Evolutionary conservation across 2,329 filamentous ascomycete species (phyloP), one percentile per base, ranked within the genome.

Genomic region (Colletotrichum ledebouriae): DNA sequence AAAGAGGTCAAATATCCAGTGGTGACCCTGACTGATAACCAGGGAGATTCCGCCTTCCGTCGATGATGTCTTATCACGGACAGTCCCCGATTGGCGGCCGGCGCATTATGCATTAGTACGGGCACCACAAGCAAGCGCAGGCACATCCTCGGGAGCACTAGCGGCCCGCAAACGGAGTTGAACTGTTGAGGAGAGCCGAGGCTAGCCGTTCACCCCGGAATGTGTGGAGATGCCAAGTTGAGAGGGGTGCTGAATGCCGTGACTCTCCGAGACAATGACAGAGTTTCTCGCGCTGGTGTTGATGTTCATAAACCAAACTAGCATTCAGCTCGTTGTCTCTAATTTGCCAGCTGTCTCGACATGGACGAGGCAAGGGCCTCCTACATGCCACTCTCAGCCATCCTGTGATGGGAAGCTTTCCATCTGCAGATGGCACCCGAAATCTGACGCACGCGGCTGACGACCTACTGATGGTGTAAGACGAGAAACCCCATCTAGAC

Each of bases 161-260:
- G 56, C 56, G 62, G 62, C 39, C 62, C 62, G 56, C 56, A 65
- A 55, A n/a, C 56, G 39, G 61, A 41, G 15, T 4, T 13, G 46
- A 25, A 13, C 17, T 49, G 17, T 25, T 15, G 25, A 47, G 41
- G 29, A 33, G 44, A 17, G 29, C 42, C 15, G n/a, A 37, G 55
- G 37, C 52, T 33, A 34, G 25, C 7, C 6, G 12, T 11, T 20
- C 25, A 20, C 33, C n/a, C 6, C 50, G 4, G 11, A 52, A 37
- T 34, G 39, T 47, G 62, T 34, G 22, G 22, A 47, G 56, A 25
- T 59, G 17, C 37, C 9, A 33, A 29, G n/a, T 34, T n/a, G 11
- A 5, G 33, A 55, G 50, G 17, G 37, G 37, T 11, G 9, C 37
- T 15, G 29, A 33, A 20, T 46, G 49, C 49, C 49, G 25, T n/a